A percentile compares a stretch with the other conserved stretches of the same genome.
These are phyloP conservation scores for Cyphellophora europaea DNA, from an alignment of 2,329 filamentous ascomycete genomes.

Conservation along the genomic window DNA sequence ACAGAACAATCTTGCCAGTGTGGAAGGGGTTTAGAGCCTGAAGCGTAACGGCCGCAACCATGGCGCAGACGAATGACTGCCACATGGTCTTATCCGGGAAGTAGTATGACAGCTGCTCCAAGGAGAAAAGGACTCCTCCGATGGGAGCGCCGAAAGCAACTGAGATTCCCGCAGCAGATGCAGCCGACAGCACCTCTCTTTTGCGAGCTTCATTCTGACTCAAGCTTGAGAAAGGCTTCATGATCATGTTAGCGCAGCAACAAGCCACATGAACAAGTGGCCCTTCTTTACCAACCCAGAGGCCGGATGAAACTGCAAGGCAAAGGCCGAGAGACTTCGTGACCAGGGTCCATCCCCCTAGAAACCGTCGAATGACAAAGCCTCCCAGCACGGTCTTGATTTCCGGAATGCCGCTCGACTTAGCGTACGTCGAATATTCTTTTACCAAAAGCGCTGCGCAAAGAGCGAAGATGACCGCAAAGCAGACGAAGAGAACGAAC, in stretches of 20 bases:
- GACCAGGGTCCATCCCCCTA: constrained; percentile 78
- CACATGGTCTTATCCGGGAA: constrained; percentile 99
- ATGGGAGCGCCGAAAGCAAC: constrained; percentile 92
- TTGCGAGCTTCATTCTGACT: constrained; percentile 89
- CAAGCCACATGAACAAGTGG: constrained; percentile 93
- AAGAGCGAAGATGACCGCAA: constrained; percentile 73
- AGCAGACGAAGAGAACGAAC: constrained; percentile 77
- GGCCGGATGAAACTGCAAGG: constrained; percentile 81
- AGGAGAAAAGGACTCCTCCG: constrained; percentile 85
- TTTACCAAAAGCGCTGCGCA: constrained; percentile 71
- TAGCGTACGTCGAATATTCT: constrained; percentile 77
- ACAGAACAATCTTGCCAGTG: constrained; percentile 89
- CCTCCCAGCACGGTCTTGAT: constrained; percentile 94
- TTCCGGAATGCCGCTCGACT: constrained; percentile 92
- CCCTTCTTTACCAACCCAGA: constrained; percentile 96
- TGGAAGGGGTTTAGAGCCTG: constrained; percentile 91
- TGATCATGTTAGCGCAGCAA: constrained; percentile 89
- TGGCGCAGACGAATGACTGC: constrained; percentile 98
- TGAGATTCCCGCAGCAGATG: constrained; percentile 83
- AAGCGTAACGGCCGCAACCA: constrained; percentile 92
- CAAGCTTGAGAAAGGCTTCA: constrained; percentile 75
- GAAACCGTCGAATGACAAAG: constrained; percentile 80
- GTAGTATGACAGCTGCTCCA: constrained; percentile 97
- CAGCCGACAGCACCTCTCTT: constrained; percentile 84
- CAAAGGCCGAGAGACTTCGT: constrained; percentile 88